Percentiles rank a stretch among this genome's conserved stretches.
Evolutionary conservation across 331 rosid genomes (phyloP).

Genomic region (Acacia pycnantha): DNA sequence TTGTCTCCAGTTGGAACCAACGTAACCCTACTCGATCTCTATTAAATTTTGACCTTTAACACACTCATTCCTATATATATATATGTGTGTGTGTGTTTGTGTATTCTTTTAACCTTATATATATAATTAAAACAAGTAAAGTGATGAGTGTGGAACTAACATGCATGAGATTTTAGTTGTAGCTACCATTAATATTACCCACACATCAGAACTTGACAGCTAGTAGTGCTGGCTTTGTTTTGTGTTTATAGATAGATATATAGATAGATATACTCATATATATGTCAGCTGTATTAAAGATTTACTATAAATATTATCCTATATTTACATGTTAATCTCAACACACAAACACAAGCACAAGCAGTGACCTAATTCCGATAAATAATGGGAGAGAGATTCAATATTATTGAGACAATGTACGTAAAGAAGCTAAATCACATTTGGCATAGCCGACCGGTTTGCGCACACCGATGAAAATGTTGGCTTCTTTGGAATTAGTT

Average conservation of each 20-base stretch:
- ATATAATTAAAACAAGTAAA: neutral
- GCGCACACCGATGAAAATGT: conserved; percentile 58
- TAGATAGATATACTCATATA: neutral
- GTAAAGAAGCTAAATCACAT: conserved; percentile 9
- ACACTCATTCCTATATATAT: neutral
- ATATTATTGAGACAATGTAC: neutral
- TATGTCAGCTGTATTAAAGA: neutral
- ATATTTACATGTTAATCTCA: neutral
- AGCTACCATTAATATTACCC: neutral
- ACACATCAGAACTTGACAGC: neutral
- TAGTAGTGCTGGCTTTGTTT: neutral
- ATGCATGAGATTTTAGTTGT: neutral
- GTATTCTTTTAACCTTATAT: too few relatives aligned
- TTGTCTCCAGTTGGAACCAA: neutral
- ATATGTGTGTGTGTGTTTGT: too few relatives aligned
- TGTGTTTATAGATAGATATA: neutral
- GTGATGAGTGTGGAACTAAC: neutral
- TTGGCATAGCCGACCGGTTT: conserved; percentile 43
- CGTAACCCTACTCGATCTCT: neutral
- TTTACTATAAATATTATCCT: neutral
- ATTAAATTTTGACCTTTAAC: neutral
- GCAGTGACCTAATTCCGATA: neutral
- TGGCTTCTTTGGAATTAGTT: conserved; percentile 42
- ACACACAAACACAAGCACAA: too few relatives aligned
- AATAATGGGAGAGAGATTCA: neutral